phyloP scores from a whole-genome alignment of 140 eudicot species.

The Flaveria floridana region DNA sequence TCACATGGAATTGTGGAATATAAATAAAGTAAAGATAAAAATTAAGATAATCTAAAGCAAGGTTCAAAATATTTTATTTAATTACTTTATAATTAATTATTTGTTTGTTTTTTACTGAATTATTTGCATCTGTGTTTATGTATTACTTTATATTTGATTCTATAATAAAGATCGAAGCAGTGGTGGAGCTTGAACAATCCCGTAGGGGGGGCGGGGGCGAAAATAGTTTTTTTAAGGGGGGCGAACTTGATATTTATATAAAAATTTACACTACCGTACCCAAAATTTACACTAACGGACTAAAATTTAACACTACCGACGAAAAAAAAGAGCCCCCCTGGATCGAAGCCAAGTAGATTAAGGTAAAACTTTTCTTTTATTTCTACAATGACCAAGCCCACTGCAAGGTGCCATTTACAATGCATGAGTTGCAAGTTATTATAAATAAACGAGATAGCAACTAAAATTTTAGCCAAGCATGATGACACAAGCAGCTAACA shows the following conservation, averaged over 20 bases:
- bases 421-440: background rate
- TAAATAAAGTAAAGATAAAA: slow-evolving; percentile 27
- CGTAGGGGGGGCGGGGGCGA: too few relatives aligned
- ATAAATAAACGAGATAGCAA: background rate
- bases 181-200: too few relatives aligned
- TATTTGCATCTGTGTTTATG: slow-evolving; percentile 13
- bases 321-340: too few relatives aligned
- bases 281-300: too few relatives aligned
- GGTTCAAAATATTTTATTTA: background rate
- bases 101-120: background rate
- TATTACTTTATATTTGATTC: background rate
- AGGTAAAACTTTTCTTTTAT: slow-evolving; percentile 7
- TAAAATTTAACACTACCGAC: too few relatives aligned
- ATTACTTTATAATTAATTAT: slow-evolving; percentile 9
- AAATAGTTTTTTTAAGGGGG: too few relatives aligned
- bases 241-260: too few relatives aligned
- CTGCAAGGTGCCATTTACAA: slow-evolving; percentile 9
- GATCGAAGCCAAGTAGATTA: background rate
- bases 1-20: slow-evolving; percentile 27
- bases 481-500: slow-evolving; percentile 2
- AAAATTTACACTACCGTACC: too few relatives aligned
- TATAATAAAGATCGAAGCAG: background rate
- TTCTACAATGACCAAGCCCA: background rate
- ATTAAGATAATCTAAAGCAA: slow-evolving; percentile 20
- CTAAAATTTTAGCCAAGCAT: slow-evolving; percentile 5